These are phyloP conservation scores for Cytospora chrysosperma DNA, from an alignment of 2,329 filamentous ascomycete genomes.

Conservation along the genomic window DNA sequence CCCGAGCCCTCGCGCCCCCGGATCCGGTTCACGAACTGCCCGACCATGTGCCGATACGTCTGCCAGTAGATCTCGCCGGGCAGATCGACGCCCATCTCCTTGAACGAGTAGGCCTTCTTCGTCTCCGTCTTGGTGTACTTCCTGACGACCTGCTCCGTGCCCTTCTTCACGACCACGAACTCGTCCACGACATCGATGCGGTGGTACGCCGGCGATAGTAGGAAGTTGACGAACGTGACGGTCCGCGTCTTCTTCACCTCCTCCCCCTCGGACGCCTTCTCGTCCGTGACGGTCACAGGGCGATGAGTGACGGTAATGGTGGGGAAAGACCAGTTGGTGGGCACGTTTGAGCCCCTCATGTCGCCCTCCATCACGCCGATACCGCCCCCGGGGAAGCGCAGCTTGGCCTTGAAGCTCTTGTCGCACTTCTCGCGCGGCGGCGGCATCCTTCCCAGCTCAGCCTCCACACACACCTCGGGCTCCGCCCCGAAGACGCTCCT, in stretches of 20 bases:
- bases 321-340: constrained; percentile 24
- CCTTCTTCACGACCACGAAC: constrained; percentile 32
- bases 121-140: constrained; percentile 29
- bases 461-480: constrained; percentile 39
- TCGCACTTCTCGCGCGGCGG: constrained; percentile 35
- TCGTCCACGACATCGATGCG: constrained; percentile 39
- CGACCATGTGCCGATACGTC: constrained; percentile 46
- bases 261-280: constrained; percentile 25
- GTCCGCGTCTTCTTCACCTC: constrained; percentile 30
- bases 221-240: constrained; percentile 33
- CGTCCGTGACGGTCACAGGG: constrained; percentile 29
- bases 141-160: constrained; percentile 26
- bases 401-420: constrained; percentile 36
- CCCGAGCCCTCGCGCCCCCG: constrained; percentile 38
- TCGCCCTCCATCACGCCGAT: constrained; percentile 35
- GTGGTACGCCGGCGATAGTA: constrained; percentile 33
- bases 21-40: constrained; percentile 48
- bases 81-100: constrained; percentile 33
- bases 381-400: constrained; percentile 40
- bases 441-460: constrained; percentile 31
- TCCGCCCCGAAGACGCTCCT: constrained; percentile 40
- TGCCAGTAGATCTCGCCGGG: constrained; percentile 41
- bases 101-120: constrained; percentile 37
- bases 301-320: constrained; percentile 27
- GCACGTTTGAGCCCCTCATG: constrained; percentile 27